Evolutionary conservation across 140 eudicot genomes (phyloP).

Genomic region (Bidens hawaiensis): DNA sequence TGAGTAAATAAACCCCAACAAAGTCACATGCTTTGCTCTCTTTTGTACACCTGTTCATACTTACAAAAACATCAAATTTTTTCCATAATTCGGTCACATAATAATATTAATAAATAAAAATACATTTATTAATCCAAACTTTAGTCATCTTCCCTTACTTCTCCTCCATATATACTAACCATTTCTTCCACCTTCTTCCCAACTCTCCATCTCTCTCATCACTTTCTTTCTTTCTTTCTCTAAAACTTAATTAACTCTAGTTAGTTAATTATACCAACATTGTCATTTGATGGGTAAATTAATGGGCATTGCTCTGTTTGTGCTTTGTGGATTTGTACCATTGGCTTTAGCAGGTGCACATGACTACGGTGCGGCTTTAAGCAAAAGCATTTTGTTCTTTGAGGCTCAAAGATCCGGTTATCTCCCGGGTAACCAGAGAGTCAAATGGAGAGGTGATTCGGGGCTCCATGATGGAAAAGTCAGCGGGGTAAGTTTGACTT

Average conservation of each 20-base stretch:
- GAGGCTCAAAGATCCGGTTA: conserved; percentile 95
- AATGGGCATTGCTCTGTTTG: conserved; percentile 42
- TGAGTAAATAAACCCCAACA: conserved; percentile 41
- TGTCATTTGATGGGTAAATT: conserved; percentile 43
- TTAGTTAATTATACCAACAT: conserved; percentile 36
- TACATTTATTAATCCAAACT: conserved; percentile 26
- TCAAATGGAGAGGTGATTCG: conserved; percentile 75
- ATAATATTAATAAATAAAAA: background rate
- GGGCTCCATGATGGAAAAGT: conserved; percentile 70
- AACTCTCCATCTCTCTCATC: conserved; percentile 25
- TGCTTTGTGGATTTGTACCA: conserved; percentile 41
- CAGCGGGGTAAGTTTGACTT: conserved; percentile 57
- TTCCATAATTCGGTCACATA: background rate
- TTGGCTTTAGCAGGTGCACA: conserved; percentile 48
- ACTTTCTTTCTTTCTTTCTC: conserved; percentile 12
- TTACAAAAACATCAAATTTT: too few species aligned
- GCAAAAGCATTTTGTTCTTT: conserved; percentile 65
- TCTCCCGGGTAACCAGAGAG: conserved; percentile 67
- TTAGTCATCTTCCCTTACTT: conserved; percentile 39
- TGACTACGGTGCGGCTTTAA: conserved; percentile 66
- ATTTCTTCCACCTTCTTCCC: conserved; percentile 36
- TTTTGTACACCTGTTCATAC: conserved; percentile 23
- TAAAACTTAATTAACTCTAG: background rate
- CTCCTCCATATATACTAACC: conserved; percentile 37
- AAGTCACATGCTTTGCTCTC: conserved; percentile 58